Percentiles rank a stretch among this genome's conserved stretches.
phyloP scores from a whole-genome alignment of 495 filamentous ascomycete species.

The Alectoria sarmentosa region DNA sequence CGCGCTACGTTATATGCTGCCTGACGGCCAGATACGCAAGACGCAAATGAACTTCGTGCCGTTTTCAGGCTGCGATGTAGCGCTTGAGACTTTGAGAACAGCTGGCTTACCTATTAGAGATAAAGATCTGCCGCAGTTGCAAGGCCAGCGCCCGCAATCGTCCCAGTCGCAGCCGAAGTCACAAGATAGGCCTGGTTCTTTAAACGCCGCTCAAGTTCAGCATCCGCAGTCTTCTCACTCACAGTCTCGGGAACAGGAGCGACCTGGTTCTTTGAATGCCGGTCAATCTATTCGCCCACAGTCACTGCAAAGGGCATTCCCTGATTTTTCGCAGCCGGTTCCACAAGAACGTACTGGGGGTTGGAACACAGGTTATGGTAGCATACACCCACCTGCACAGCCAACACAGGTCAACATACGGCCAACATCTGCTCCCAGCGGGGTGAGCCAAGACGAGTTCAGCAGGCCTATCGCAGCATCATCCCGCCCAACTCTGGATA shows the following conservation, averaged over 20 bases:
- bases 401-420: background rate
- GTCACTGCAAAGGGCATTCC: background rate
- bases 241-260: background rate
- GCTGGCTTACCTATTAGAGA: conserved; percentile 23
- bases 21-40: conserved; percentile 23
- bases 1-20: conserved; percentile 24
- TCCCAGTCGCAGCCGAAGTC: background rate
- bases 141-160: background rate
- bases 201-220: background rate
- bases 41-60: conserved; percentile 24
- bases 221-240: background rate
- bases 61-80: conserved; percentile 15
- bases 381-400: background rate
- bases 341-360: background rate
- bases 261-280: background rate
- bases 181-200: background rate
- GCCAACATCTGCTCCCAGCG: conserved; percentile 3
- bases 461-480: conserved; percentile 5
- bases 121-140: conserved; percentile 4
- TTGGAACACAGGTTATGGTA: background rate
- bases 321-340: background rate
- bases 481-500: background rate
- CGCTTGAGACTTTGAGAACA: conserved; percentile 13
- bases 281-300: background rate
- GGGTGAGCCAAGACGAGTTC: background rate